A percentile compares a stretch with the other conserved stretches of the same genome.
Evolutionary conservation across 352 stramenopile species (phyloP).

Genomic region (Pythium sp.): DNA sequence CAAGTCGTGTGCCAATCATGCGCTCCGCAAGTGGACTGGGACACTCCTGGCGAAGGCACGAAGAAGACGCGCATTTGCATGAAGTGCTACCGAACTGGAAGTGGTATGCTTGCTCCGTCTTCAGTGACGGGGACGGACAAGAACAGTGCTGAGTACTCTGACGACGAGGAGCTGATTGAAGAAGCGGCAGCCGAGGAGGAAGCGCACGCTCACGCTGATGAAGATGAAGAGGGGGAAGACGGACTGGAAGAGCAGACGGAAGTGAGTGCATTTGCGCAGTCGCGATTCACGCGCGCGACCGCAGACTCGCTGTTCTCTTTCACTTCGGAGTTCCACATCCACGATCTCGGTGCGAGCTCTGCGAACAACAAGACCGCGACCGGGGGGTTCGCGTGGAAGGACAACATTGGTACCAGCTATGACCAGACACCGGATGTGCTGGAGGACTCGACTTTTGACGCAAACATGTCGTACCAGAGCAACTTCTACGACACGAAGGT

Average conservation of each 20-base stretch:
- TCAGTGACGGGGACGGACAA: conserved; percentile 5
- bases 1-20: conserved; percentile 76
- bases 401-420: conserved; percentile 10
- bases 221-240: conserved; percentile 22
- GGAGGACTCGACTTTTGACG: conserved; percentile 17
- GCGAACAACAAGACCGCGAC: not conserved
- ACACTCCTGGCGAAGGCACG: conserved; percentile 22
- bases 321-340: conserved; percentile 21
- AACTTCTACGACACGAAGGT: conserved; percentile 35
- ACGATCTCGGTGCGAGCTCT: conserved; percentile 23
- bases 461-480: conserved; percentile 19
- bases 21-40: conserved; percentile 53
- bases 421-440: conserved; percentile 6
- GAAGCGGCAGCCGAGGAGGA: conserved; percentile 13
- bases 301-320: conserved; percentile 31
- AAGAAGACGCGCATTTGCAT: conserved; percentile 61
- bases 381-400: conserved; percentile 5
- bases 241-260: conserved; percentile 55
- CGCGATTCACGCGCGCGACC: conserved; percentile 45
- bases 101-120: conserved; percentile 17
- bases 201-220: conserved; percentile 22
- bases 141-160: conserved; percentile 18
- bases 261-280: conserved; percentile 54
- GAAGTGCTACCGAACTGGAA: conserved; percentile 42
- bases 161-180: conserved; percentile 28